Evolutionary conservation across 352 stramenopile species (phyloP), one percentile per base, ranked within the genome.

Genomic region (Phytopythium aichiense): DNA sequence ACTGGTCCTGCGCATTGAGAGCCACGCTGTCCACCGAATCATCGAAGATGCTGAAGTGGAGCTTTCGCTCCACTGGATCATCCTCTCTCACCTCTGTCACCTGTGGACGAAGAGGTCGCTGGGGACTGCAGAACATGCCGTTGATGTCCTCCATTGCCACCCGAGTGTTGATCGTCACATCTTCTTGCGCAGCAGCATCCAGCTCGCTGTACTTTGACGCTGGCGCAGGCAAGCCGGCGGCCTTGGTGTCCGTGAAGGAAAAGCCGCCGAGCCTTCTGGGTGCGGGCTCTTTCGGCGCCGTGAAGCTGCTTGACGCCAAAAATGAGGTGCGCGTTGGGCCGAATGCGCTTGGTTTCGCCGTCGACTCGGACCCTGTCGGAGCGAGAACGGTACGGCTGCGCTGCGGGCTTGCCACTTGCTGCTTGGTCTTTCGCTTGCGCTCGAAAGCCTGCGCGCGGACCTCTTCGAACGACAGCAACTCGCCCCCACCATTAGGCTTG

Each of bases 91-190:
- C 50, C 65, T 90, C 77, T 69, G 68, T 74, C 8, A 76, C 68
- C 43, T 67, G 76, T 7, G 60, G 49, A 40, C 84, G 77, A 25
- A 56, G 56, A 46, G 77, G 71, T 55, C 77, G 73, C 25, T 77
- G 66, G 28, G 87, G 87, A 53, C 87, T 95, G 64, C 83, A 92
- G 62, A 95, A 95, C 87, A 95, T 94, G 58, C 63, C 78, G 65
- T 94, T 91, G 56, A 95, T 83, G 37, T 95, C 87, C 35, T 87
- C 81, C 71, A 93, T 79, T 2, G 87, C 87, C 8, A 95, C 67
- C 51, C 81, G 81, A 60, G 87, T 95, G 60, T 92, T 95, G 58
- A 95, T 94, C 18, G 87, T 95, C 74, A 95, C 84, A 60, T 95
- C 85, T 64, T 95, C 84, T 76, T 91, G 77, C 5, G 74, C 81